Percentiles rank a stretch among this genome's conserved stretches.
These are phyloP conservation scores for Ascochyta fabae DNA, from an alignment of 2,329 filamentous ascomycete species.

Conservation along the genomic window DNA sequence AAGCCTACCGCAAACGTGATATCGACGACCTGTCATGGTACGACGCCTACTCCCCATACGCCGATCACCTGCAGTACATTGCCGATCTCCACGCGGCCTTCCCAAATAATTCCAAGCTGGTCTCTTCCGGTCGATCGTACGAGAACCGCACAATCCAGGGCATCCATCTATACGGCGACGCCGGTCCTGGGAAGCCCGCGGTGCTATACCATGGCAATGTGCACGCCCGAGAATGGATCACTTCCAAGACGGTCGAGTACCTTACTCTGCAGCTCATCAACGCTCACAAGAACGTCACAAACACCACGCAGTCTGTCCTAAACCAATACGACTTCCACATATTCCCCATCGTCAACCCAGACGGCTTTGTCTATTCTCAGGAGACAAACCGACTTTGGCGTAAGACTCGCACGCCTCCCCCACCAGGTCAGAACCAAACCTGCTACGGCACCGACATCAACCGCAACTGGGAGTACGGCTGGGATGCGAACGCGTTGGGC, in stretches of 20 bases:
- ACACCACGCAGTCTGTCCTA: slow-evolving; percentile 34
- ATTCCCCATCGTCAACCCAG: slow-evolving; percentile 32
- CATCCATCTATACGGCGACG: slow-evolving; percentile 32
- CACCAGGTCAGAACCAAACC: slow-evolving; percentile 31
- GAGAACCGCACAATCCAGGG: slow-evolving; percentile 33
- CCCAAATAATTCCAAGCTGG: slow-evolving; percentile 28
- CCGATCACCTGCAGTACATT: slow-evolving; percentile 29
- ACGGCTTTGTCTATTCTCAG: slow-evolving; percentile 44
- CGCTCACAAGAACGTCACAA: slow-evolving; percentile 25
- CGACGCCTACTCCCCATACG: slow-evolving; percentile 30
- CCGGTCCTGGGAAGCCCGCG: slow-evolving; percentile 37
- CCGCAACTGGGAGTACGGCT: slow-evolving; percentile 44
- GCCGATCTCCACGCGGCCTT: slow-evolving; percentile 26
- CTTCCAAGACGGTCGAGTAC: slow-evolving; percentile 48
- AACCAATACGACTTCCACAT: slow-evolving; percentile 35
- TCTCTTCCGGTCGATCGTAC: slow-evolving; percentile 28
- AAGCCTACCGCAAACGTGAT: slow-evolving; percentile 43
- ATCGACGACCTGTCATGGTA: slow-evolving; percentile 25
- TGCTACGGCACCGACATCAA: slow-evolving; percentile 45
- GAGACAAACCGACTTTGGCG: slow-evolving; percentile 45
- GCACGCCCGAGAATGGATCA: slow-evolving; percentile 47
- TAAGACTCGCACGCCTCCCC: slow-evolving; percentile 41
- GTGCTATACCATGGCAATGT: slow-evolving; percentile 45
- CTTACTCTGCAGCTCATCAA: slow-evolving; percentile 28
- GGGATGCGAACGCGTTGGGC: slow-evolving; percentile 35